A percentile compares a stretch with the other conserved stretches of the same genome.
These are phyloP conservation scores for Diaporthe amygdali DNA, from an alignment of 2,329 filamentous ascomycete genomes.

Conservation along the genomic window DNA sequence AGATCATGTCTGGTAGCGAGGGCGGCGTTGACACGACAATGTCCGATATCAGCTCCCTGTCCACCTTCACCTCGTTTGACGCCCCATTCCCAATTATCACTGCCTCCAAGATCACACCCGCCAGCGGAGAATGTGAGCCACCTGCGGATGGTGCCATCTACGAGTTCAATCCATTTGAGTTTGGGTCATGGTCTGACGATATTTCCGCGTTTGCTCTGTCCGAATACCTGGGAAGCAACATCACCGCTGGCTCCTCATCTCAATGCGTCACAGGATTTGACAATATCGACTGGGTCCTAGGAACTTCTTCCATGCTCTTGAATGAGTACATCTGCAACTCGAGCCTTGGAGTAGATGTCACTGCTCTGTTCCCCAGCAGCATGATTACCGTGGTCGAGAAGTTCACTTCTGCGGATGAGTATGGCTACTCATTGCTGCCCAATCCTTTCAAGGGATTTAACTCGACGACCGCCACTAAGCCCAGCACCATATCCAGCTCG, in stretches of 20 bases:
- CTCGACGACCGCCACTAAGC: slow-evolving; percentile 30
- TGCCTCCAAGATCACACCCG: slow-evolving; percentile 26
- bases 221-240: slow-evolving; percentile 44
- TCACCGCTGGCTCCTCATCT: slow-evolving; percentile 34
- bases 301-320: slow-evolving; percentile 49
- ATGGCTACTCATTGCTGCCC: slow-evolving; percentile 32
- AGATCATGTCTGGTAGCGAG: slow-evolving; percentile 20
- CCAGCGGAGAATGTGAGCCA: slow-evolving; percentile 25
- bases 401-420: slow-evolving; percentile 31
- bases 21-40: slow-evolving; percentile 12
- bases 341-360: slow-evolving; percentile 15
- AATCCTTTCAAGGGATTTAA: slow-evolving; percentile 50
- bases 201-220: slow-evolving; percentile 43
- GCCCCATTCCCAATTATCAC: slow-evolving; percentile 30
- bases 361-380: slow-evolving; percentile 11
- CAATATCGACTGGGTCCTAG: slow-evolving; percentile 52
- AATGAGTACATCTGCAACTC: slow-evolving; percentile 28
- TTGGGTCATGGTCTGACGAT: slow-evolving; percentile 48
- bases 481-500: slow-evolving; percentile 35
- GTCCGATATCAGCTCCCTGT: slow-evolving; percentile 5
- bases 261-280: slow-evolving; percentile 49
- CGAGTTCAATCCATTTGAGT: slow-evolving; percentile 51
- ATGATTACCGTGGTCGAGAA: slow-evolving; percentile 32
- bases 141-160: slow-evolving; percentile 40
- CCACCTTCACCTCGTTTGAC: slow-evolving; percentile 19